Conservation (phyloP, 768 basidiomycete species). For the Termitomyces sp. region DNA sequence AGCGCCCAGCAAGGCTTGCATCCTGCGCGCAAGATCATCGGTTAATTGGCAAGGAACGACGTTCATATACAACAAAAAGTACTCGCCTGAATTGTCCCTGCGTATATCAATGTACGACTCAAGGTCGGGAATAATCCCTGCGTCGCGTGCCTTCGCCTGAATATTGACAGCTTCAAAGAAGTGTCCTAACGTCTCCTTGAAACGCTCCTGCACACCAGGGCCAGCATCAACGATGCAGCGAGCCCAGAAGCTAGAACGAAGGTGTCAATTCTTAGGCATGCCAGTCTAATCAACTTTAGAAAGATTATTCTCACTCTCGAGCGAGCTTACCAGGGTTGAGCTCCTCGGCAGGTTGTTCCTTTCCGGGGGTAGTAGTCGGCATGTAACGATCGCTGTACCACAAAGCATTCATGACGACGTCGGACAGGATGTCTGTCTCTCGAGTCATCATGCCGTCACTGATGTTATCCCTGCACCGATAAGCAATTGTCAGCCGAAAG, state of each 20-base stretch:
- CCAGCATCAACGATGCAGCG: conserved; percentile 59
- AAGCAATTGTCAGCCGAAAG: conserved; percentile 11
- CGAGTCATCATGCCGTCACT: conserved; percentile 76
- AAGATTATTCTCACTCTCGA: conserved; percentile 53
- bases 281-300: conserved; percentile 3
- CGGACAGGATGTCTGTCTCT: conserved; percentile 55
- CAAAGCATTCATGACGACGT: conserved; percentile 71
- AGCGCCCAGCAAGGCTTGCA: conserved; percentile 78
- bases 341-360: conserved; percentile 40
- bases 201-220: conserved; percentile 61
- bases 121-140: conserved; percentile 58
- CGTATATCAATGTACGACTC: conserved; percentile 73
- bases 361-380: conserved; percentile 40
- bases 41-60: background rate
- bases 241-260: conserved; percentile 56
- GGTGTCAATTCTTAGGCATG: conserved; percentile 4
- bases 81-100: conserved; percentile 67
- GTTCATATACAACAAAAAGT: background rate
- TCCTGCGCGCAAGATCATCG: conserved; percentile 24
- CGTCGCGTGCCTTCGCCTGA: conserved; percentile 58
- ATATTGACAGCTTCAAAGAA: conserved; percentile 71
- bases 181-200: conserved; percentile 64
- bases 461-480: conserved; percentile 55
- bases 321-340: conserved; percentile 62
- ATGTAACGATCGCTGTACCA: conserved; percentile 53